Base-by-base conservation (phyloP, 345 rosid species). In the Syzygium grande region DNA sequence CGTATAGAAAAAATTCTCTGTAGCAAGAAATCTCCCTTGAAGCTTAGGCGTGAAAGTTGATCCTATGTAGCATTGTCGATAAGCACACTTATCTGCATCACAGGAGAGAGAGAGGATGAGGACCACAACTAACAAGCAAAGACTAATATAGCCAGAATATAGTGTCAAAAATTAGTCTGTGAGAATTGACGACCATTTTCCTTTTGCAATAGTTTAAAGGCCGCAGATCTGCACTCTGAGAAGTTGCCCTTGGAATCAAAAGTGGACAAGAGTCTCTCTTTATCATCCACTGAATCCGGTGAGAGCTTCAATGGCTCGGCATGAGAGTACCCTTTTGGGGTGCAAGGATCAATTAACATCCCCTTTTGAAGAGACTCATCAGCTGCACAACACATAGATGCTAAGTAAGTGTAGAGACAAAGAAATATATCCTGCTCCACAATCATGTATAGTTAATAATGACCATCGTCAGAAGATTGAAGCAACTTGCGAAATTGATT, bases 201-300 rank as follows among this genome's bases (percentile, higher is more conserved):
- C 89, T 91, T 93, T 61, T 94, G 97, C 90, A 98, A 92, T 84
- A 96, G 90, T 51, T 73, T 85, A 12, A 92, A 87, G 30, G 97
- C 93, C 80, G 95, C 97, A 53, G 98, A 92, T 91, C 98, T 95
- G 92, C 99, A 98, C 89, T 94, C 90, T 10, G 99, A 95, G 92
- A 95, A 98, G 94, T 96, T 95, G 68, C 99, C 99, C 90, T 86
- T 89, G 30, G 96, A 91, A 84, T 93, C 92, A 91, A 95, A 88
- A 80, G 89, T 84, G 22, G 93, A 88, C 84, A 89, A n/a, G 89
- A 88, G 79, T 30, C 84, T 90, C 63, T 87, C 89, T 86, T 90
- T 89, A 87, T 90, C 93, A 84, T 90, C 88, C 59, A 86, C 88
- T 49, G 92, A 88, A 88, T 90, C 96, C 6, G 96, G 87, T 15